Conservation (phyloP, 352 stramenopile species). For the Phytophthora capsici region DNA sequence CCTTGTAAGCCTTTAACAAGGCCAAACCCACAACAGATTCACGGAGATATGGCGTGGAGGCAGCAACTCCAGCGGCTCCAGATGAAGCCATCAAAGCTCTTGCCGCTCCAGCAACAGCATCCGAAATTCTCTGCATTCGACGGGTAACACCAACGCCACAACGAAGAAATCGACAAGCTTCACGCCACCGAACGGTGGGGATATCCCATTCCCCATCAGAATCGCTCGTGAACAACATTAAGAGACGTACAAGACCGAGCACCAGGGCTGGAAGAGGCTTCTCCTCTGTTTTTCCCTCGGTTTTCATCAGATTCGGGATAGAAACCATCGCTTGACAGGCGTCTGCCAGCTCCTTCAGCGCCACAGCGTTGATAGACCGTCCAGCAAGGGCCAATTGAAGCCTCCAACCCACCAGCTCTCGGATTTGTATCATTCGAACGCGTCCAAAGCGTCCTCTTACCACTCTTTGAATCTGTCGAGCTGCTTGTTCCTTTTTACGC, state of each 20-base stretch:
- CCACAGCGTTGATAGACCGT: conserved; percentile 20
- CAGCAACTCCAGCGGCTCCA: conserved; percentile 23
- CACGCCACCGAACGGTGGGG: conserved; percentile 62
- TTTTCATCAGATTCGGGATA: conserved; percentile 35
- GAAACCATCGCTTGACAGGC: conserved; percentile 61
- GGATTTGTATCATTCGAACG: conserved; percentile 62
- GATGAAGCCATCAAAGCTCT: conserved; percentile 16
- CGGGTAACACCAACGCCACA: conserved; percentile 55
- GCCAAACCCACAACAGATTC: conserved; percentile 41
- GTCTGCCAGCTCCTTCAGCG: conserved; percentile 63
- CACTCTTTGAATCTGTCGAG: conserved; percentile 53
- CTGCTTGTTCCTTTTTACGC: conserved; percentile 28
- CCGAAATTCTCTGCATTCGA: conserved; percentile 58
- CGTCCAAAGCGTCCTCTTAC: conserved; percentile 66
- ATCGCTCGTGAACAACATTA: conserved; percentile 75
- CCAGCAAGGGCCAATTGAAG: conserved; percentile 31
- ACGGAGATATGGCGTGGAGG: conserved; percentile 43
- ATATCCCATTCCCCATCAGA: conserved; percentile 60
- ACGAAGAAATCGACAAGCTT: conserved; percentile 61
- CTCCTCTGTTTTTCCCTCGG: conserved; percentile 5
- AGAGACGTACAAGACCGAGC: conserved; percentile 70
- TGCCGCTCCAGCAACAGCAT: conserved; percentile 41
- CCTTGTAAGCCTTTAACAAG: conserved; percentile 52
- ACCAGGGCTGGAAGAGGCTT: conserved; percentile 56
- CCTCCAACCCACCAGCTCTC: conserved; percentile 45